phyloP scores from a whole-genome alignment of 1,139 yeast genomes.

The Geotrichum restrictum region DNA sequence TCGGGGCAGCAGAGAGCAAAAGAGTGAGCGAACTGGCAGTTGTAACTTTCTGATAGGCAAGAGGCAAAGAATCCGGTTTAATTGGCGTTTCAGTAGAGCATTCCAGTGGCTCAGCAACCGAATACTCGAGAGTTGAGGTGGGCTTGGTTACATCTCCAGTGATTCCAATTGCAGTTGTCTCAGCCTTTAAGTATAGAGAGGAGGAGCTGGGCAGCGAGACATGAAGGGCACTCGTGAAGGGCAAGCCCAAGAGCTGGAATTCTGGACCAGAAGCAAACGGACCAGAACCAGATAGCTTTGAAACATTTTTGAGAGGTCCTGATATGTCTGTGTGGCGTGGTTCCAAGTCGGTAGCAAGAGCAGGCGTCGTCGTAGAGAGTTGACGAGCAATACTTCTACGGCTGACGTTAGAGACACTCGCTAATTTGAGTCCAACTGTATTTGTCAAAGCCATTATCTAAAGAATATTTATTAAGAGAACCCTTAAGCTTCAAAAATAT shows the following conservation, averaged over 20 bases:
- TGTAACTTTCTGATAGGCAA: slow-evolving; percentile 2
- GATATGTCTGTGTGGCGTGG: slow-evolving; percentile 2
- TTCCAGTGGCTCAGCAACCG: background rate
- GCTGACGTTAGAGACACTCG: background rate
- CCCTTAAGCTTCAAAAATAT: background rate
- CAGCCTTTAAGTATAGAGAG: background rate
- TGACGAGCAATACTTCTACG: background rate
- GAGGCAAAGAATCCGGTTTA: background rate
- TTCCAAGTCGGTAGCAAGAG: background rate
- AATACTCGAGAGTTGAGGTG: background rate
- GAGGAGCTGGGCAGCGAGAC: slow-evolving; percentile 16
- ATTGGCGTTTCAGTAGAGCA: too few relatives aligned
- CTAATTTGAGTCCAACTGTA: background rate
- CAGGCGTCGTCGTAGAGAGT: background rate
- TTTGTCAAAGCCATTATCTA: too few relatives aligned
- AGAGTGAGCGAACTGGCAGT: slow-evolving; percentile 3
- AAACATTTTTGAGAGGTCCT: background rate
- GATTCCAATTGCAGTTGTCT: slow-evolving; percentile 5
- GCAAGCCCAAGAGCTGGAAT: slow-evolving; percentile 13
- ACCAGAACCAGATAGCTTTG: slow-evolving; percentile 16
- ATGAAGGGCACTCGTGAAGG: slow-evolving; percentile 8
- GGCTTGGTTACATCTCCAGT: background rate
- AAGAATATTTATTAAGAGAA: background rate
- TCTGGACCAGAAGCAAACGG: slow-evolving; percentile 14
- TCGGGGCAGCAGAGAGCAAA: slow-evolving; percentile 1